phyloP scores from a whole-genome alignment of 2,329 filamentous ascomycete genomes.

The Beauveria sp. region DNA sequence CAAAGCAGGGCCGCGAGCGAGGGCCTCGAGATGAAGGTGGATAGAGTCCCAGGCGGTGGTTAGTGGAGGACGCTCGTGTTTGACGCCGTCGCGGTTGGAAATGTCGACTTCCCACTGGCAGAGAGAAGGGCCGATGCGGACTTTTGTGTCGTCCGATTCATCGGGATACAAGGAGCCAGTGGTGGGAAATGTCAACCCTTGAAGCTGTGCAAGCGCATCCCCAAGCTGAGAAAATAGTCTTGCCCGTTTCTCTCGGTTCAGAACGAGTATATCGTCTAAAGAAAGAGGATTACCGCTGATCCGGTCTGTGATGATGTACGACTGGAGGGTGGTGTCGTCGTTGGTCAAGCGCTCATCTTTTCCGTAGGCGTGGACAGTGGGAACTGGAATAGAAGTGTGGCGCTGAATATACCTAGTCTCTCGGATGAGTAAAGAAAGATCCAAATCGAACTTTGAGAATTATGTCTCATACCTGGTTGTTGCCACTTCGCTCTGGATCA shows the following conservation, averaged over 20 bases:
- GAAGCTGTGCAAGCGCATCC: not conserved
- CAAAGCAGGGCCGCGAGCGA: not conserved
- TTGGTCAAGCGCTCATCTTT: not conserved
- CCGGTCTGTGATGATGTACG: not conserved
- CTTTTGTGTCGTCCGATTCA: not conserved
- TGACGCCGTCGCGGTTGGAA: not conserved
- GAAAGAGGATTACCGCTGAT: not conserved
- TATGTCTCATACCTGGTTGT: not conserved
- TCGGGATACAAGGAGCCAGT: not conserved
- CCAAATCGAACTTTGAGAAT: accelerated
- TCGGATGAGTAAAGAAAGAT: not conserved
- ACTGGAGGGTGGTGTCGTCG: not conserved
- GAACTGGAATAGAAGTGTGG: not conserved
- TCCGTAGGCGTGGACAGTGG: not conserved
- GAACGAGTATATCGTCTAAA: not conserved
- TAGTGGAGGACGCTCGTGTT: not conserved
- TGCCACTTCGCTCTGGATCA: not conserved
- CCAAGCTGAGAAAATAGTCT: not conserved
- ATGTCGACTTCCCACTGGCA: not conserved
- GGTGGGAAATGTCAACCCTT: not conserved
- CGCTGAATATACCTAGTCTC: not conserved
- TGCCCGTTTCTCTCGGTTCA: not conserved
- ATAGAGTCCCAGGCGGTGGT: not conserved
- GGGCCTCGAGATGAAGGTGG: not conserved
- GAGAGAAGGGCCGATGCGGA: not conserved